A percentile compares a stretch with the other conserved stretches of the same genome.
These are phyloP conservation scores for Sclerotinia minor DNA, from an alignment of 2,329 filamentous ascomycete species.

Conservation along the genomic window DNA sequence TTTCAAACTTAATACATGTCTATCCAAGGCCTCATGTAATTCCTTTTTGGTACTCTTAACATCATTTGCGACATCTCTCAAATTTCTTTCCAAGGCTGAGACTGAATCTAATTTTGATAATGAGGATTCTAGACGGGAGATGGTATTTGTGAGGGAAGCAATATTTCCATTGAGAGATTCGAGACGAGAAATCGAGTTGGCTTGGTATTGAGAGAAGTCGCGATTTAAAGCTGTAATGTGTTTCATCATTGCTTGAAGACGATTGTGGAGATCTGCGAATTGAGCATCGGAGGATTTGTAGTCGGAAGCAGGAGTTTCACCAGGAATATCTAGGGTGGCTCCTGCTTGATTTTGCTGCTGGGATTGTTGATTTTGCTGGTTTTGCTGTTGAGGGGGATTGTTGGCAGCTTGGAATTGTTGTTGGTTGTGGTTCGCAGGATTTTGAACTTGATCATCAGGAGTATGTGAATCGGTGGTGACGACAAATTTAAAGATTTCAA, in stretches of 20 bases:
- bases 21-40: slow-evolving; percentile 37
- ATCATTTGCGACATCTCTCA: slow-evolving; percentile 58
- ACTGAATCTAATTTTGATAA: slow-evolving; percentile 51
- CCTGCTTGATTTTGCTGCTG: slow-evolving; percentile 15
- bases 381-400: slow-evolving; percentile 40
- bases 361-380: slow-evolving; percentile 33
- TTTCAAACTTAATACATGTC: slow-evolving; percentile 34
- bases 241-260: slow-evolving; percentile 72
- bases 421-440: slow-evolving; percentile 30
- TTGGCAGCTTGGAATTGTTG: slow-evolving; percentile 21
- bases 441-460: slow-evolving; percentile 37
- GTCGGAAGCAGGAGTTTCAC: slow-evolving; percentile 43
- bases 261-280: slow-evolving; percentile 82
- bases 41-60: slow-evolving; percentile 59
- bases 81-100: slow-evolving; percentile 47
- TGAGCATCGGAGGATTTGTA: slow-evolving; percentile 56
- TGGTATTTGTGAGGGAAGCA: slow-evolving; percentile 3
- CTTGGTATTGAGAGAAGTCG: slow-evolving; percentile 53
- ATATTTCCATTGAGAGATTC: slow-evolving; percentile 30
- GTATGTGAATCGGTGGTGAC: slow-evolving; percentile 58
- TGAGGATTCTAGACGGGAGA: slow-evolving; percentile 28
- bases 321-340: slow-evolving; percentile 44
- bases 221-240: slow-evolving; percentile 64
- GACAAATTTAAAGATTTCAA: slow-evolving; percentile 86
- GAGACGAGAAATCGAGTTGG: slow-evolving; percentile 49